Conservation (phyloP, 768 basidiomycete species). For the Mycena belliarum region DNA sequence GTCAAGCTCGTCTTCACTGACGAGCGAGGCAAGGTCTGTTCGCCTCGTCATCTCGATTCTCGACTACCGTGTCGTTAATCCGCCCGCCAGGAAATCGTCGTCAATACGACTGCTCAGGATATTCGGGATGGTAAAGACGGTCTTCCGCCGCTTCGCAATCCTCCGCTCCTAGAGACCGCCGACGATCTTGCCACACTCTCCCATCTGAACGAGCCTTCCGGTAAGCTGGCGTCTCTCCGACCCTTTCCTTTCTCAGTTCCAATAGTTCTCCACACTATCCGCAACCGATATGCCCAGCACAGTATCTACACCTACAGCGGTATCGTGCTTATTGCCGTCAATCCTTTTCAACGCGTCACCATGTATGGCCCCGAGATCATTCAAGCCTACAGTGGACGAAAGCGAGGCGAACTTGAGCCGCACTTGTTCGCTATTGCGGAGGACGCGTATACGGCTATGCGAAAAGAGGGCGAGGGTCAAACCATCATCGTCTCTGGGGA, state of each 20-base stretch:
- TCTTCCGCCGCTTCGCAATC: constrained; percentile 93
- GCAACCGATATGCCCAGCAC: constrained; percentile 94
- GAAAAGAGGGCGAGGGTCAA: constrained; percentile 90
- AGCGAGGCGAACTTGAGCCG: constrained; percentile 93
- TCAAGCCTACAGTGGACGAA: constrained; percentile 91
- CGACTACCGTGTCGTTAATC: not conserved
- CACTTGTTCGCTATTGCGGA: constrained; percentile 99
- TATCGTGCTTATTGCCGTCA: constrained; percentile 97
- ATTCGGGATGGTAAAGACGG: constrained; percentile 79
- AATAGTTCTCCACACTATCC: constrained; percentile 92
- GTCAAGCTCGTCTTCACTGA: constrained; percentile 86
- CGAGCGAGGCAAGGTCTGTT: constrained; percentile 84
- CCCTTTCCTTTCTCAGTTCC: not conserved
- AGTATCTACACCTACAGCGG: constrained; percentile 99
- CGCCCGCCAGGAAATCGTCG: constrained; percentile 62
- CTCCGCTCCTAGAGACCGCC: constrained; percentile 92
- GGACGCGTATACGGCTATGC: constrained; percentile 98
- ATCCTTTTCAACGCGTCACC: constrained; percentile 96
- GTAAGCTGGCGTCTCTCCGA: constrained; percentile 38
- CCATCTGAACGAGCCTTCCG: constrained; percentile 96
- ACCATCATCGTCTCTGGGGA: constrained; percentile 99
- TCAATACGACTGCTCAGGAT: constrained; percentile 78
- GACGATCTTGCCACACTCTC: constrained; percentile 98
- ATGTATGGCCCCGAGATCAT: constrained; percentile 97
- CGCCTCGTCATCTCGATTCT: constrained; percentile 13